phyloP scores from a whole-genome alignment of 2,329 filamentous ascomycete genomes.

The Fusarium pseudograminearum region DNA sequence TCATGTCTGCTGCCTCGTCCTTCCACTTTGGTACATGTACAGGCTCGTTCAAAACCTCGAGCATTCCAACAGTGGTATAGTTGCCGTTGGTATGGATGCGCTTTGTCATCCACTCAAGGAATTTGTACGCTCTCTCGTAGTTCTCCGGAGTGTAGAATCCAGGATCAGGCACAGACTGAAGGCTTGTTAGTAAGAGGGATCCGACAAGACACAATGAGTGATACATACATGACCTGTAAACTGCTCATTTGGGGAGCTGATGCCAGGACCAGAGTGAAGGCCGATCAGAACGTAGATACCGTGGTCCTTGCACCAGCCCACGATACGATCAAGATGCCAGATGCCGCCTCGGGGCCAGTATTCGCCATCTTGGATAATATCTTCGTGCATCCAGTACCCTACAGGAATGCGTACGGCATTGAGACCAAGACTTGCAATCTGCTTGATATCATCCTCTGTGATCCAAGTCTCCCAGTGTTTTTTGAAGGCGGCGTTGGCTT shows the following conservation, averaged over 20 bases:
- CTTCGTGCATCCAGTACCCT: slow-evolving; percentile 47
- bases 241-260: slow-evolving; percentile 40
- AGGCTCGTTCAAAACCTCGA: slow-evolving; percentile 71
- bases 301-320: slow-evolving; percentile 44
- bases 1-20: slow-evolving; percentile 40
- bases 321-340: slow-evolving; percentile 44
- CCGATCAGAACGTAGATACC: slow-evolving; percentile 46
- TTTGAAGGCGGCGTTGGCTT: slow-evolving; percentile 41
- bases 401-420: slow-evolving; percentile 47
- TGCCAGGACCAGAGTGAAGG: slow-evolving; percentile 43
- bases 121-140: slow-evolving; percentile 66
- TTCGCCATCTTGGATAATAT: slow-evolving; percentile 39
- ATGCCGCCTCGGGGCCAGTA: slow-evolving; percentile 43
- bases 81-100: slow-evolving; percentile 62
- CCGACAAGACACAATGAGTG: rapidly evolving
- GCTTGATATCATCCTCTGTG: slow-evolving; percentile 39
- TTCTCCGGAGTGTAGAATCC: slow-evolving; percentile 69
- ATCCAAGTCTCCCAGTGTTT: slow-evolving; percentile 47
- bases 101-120: slow-evolving; percentile 67
- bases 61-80: slow-evolving; percentile 69
- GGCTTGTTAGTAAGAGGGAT: rapidly evolving
- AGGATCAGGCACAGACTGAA: slow-evolving; percentile 39
- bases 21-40: slow-evolving; percentile 44
- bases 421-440: slow-evolving; percentile 42
- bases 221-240: slow-evolving; percentile 46